Percentiles rank a stretch among this genome's conserved stretches.
Evolutionary conservation across 2,329 filamentous ascomycete genomes (phyloP).

Genomic region (Byssothecium circinans): DNA sequence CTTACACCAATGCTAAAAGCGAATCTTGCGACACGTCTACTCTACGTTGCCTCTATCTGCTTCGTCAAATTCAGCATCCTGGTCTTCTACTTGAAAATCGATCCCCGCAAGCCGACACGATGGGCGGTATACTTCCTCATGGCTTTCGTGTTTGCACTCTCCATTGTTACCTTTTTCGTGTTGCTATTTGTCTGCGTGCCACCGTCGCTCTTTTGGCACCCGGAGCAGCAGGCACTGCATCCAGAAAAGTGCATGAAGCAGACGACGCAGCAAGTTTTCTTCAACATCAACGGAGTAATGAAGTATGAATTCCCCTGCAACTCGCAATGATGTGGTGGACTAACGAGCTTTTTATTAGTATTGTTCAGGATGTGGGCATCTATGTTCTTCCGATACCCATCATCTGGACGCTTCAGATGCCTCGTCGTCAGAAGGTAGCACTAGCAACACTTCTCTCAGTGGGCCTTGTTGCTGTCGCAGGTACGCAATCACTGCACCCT

Average conservation of each 20-base stretch:
- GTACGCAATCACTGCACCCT: neutral
- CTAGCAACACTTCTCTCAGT: slow-evolving; percentile 5
- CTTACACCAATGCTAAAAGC: slow-evolving; percentile 8
- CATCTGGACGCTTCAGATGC: slow-evolving; percentile 6
- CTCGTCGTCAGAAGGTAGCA: slow-evolving; percentile 5
- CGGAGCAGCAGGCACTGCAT: neutral
- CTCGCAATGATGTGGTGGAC: neutral
- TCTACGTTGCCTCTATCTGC: slow-evolving; percentile 5
- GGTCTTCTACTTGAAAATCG: slow-evolving; percentile 8
- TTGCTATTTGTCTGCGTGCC: slow-evolving; percentile 7
- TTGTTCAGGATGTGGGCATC: slow-evolving; percentile 8
- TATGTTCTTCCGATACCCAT: slow-evolving; percentile 5
- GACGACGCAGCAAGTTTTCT: slow-evolving; percentile 7
- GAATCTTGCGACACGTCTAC: slow-evolving; percentile 7
- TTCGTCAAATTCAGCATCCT: slow-evolving; percentile 11
- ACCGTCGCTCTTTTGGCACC: slow-evolving; percentile 9
- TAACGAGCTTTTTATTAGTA: neutral
- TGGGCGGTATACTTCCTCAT: slow-evolving; percentile 6
- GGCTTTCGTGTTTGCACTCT: slow-evolving; percentile 3
- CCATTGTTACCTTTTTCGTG: slow-evolving; percentile 8
- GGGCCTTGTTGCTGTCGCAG: slow-evolving; percentile 8
- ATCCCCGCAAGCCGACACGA: slow-evolving; percentile 3
- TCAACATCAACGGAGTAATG: slow-evolving; percentile 8
- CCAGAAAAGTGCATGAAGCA: slow-evolving; percentile 9
- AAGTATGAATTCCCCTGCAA: slow-evolving; percentile 4